A percentile compares a stretch with the other conserved stretches of the same genome.
phyloP scores from a whole-genome alignment of 2,329 filamentous ascomycete species.

The Neoarthrinium moseri region DNA sequence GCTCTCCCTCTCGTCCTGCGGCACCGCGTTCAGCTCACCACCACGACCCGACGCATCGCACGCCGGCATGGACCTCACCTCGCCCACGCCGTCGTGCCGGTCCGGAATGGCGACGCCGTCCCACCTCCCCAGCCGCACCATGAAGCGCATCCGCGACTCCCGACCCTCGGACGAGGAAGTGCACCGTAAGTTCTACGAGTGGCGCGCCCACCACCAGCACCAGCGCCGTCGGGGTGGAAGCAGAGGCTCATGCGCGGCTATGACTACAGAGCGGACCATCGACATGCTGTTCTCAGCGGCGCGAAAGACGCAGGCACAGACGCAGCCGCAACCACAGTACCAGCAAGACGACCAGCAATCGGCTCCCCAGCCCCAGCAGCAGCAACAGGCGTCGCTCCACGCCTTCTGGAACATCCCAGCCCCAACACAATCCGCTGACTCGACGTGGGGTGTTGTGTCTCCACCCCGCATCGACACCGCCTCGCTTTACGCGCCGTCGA shows the following conservation, averaged over 20 bases:
- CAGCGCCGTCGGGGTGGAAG: no score
- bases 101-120: slow-evolving; percentile 33
- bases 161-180: slow-evolving; percentile 56
- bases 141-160: slow-evolving; percentile 60
- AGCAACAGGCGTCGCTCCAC: slow-evolving; percentile 53
- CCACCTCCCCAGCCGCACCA: slow-evolving; percentile 55
- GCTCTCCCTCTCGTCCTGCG: slow-evolving; percentile 42
- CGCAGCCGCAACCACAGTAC: slow-evolving; percentile 22
- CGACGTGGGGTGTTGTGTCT: slow-evolving; percentile 21
- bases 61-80: slow-evolving; percentile 28
- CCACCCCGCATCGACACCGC: slow-evolving; percentile 10
- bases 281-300: slow-evolving; percentile 54
- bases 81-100: slow-evolving; percentile 22
- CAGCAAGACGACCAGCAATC: slow-evolving; percentile 13
- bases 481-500: slow-evolving; percentile 25
- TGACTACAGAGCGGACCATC: slow-evolving; percentile 58
- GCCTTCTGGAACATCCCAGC: slow-evolving; percentile 59
- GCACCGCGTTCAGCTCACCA: slow-evolving; percentile 42
- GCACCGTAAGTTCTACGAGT: slow-evolving; percentile 44
- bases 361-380: slow-evolving; percentile 12
- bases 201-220: neutral
- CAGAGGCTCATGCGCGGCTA: no score
- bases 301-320: slow-evolving; percentile 33
- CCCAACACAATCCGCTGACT: slow-evolving; percentile 25
- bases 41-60: slow-evolving; percentile 20